Conservation (phyloP, 2,329 filamentous ascomycete genomes). For the Akanthomyces lecanii region DNA sequence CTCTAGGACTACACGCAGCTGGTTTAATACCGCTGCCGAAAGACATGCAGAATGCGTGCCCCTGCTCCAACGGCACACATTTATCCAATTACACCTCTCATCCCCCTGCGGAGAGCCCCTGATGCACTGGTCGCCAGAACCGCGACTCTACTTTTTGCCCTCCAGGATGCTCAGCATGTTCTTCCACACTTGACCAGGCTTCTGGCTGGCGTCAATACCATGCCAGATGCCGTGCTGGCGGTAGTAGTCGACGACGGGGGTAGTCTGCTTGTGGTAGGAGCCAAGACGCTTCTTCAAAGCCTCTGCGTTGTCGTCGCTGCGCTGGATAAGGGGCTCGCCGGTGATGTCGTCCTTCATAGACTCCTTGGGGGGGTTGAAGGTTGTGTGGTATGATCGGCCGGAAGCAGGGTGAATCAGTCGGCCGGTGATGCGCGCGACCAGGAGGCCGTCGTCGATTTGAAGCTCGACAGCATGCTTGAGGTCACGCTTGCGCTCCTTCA, state of each 20-base stretch:
- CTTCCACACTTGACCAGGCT: constrained; percentile 94
- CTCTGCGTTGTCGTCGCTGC: constrained; percentile 94
- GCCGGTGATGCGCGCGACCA: constrained; percentile 94
- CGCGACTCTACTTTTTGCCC: constrained; percentile 41
- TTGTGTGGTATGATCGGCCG: constrained; percentile 94
- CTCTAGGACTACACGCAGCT: constrained; percentile 15
- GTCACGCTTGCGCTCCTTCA: constrained; percentile 69
- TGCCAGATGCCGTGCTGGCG: constrained; percentile 97
- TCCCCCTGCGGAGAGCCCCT: not conserved
- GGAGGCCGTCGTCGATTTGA: constrained; percentile 89
- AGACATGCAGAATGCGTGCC: not conserved
- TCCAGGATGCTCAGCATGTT: constrained; percentile 82
- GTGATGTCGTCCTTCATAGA: constrained; percentile 95
- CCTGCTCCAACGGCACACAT: not conserved
- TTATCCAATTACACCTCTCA: constrained; percentile 16
- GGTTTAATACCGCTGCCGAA: constrained; percentile 1
- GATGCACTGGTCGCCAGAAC: not conserved
- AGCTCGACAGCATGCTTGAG: constrained; percentile 96
- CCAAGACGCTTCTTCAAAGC: constrained; percentile 90
- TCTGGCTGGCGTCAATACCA: constrained; percentile 90
- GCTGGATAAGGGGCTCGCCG: constrained; percentile 92
- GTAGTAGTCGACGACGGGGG: constrained; percentile 93
- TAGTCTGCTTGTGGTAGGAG: constrained; percentile 92
- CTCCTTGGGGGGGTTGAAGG: constrained; percentile 96
- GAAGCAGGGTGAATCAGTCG: constrained; percentile 94